A percentile compares a stretch with the other conserved stretches of the same genome.
Evolutionary conservation across 75 land plant genomes (phyloP).

Genomic region (Cupressus sempervirens): DNA sequence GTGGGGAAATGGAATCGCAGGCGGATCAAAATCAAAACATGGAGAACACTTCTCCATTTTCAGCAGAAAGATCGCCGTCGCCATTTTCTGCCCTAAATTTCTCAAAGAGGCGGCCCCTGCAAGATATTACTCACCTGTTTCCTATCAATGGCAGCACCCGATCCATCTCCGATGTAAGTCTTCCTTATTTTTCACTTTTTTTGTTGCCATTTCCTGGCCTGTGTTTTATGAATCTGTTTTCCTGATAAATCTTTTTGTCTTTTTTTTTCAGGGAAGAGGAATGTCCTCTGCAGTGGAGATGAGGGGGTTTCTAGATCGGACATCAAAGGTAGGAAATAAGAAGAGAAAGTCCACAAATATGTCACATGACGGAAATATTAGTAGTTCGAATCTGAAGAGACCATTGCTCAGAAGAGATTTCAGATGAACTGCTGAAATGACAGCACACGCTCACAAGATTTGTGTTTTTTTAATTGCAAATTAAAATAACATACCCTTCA

Average conservation of each 20-base stretch:
- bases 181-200: neutral
- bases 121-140: neutral
- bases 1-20: neutral
- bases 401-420: neutral
- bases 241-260: neutral
- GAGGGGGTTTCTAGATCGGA: neutral
- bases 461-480: neutral
- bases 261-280: neutral
- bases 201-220: neutral
- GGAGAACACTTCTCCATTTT: neutral
- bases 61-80: neutral
- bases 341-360: neutral
- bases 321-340: neutral
- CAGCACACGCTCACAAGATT: neutral
- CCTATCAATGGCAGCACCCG: too few relatives aligned
- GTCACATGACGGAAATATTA: neutral
- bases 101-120: neutral
- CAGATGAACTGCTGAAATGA: neutral
- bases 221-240: neutral
- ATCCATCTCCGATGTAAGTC: too few relatives aligned
- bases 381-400: neutral
- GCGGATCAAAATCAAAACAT: neutral
- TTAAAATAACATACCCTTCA: too few relatives aligned
- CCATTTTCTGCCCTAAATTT: neutral
- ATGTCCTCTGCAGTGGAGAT: neutral